A percentile compares a stretch with the other conserved stretches of the same genome.
Evolutionary conservation across 208 protist species (phyloP).

Genomic region (Leishmania aethiopica): DNA sequence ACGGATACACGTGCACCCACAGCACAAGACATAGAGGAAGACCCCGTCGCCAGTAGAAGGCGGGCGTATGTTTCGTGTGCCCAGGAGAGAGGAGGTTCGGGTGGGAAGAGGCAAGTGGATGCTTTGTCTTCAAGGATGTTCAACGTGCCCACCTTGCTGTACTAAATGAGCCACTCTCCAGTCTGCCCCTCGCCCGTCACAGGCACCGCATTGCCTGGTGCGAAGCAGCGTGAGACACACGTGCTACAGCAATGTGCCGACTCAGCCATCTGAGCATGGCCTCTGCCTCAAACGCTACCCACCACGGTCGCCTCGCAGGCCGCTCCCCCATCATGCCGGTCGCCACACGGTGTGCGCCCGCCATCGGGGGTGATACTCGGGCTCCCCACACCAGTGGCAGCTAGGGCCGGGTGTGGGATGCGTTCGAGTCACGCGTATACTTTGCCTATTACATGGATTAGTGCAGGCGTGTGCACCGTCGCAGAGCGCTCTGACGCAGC

Average conservation of each 20-base stretch:
- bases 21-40: not conserved
- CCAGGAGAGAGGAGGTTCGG: too few relatives aligned
- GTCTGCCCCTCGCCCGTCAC: not conserved
- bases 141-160: not conserved
- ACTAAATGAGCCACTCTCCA: not conserved
- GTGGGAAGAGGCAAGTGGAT: not conserved
- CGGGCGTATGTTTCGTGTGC: not conserved
- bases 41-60: not conserved
- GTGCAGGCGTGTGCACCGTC: not conserved
- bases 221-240: not conserved
- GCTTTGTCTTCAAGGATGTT: not conserved
- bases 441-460: not conserved
- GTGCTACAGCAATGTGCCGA: not conserved
- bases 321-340: not conserved
- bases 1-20: not conserved
- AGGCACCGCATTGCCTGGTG: not conserved
- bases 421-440: not conserved
- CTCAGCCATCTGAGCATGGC: not conserved
- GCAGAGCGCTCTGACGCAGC: not conserved
- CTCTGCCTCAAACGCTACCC: not conserved
- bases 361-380: not conserved
- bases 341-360: not conserved
- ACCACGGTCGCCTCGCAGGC: not conserved
- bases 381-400: not conserved
- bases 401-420: not conserved